A percentile compares a stretch with the other conserved stretches of the same genome.
These are phyloP conservation scores for Spizellomyces punctatus DNA, from an alignment of 192 early-diverging fungal genomes.

Conservation along the genomic window DNA sequence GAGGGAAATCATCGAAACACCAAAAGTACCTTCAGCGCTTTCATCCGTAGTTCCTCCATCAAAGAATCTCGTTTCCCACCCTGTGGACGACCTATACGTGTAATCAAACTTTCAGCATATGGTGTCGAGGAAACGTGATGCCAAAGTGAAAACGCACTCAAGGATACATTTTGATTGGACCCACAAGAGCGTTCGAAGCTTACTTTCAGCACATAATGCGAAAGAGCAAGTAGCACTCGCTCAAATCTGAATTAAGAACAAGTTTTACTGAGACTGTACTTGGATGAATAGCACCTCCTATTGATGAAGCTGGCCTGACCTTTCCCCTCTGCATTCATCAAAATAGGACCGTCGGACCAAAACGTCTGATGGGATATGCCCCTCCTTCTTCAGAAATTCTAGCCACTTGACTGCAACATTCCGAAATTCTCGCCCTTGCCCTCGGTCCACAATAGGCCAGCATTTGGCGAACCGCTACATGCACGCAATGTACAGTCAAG, in stretches of 20 bases:
- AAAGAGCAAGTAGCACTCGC: slow-evolving; percentile 34
- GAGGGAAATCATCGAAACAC: background rate
- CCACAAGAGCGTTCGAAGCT: slow-evolving; percentile 20
- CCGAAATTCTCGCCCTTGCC: slow-evolving; percentile 35
- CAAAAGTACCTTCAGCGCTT: background rate
- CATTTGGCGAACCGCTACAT: slow-evolving; percentile 23
- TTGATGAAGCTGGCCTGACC: slow-evolving; percentile 13
- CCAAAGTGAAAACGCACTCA: too few relatives aligned
- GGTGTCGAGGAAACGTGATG: too few relatives aligned
- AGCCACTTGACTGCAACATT: slow-evolving; percentile 29
- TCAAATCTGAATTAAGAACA: slow-evolving; percentile 32
- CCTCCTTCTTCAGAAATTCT: slow-evolving; percentile 42
- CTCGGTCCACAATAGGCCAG: slow-evolving; percentile 39
- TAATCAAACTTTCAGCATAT: too few relatives aligned
- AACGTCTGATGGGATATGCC: slow-evolving; percentile 29
- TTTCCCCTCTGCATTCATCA: slow-evolving; percentile 43
- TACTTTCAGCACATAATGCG: slow-evolving; percentile 32
- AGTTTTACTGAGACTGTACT: too few relatives aligned
- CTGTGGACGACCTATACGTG: too few relatives aligned
- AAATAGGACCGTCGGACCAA: slow-evolving; percentile 31
- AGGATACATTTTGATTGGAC: too few relatives aligned
- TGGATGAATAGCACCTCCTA: background rate
- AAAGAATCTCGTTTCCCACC: too few relatives aligned
- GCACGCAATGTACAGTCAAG: background rate
- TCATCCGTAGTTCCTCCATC: background rate